phyloP scores from a whole-genome alignment of 1,139 yeast species.

The Yamadazyma sp. region DNA sequence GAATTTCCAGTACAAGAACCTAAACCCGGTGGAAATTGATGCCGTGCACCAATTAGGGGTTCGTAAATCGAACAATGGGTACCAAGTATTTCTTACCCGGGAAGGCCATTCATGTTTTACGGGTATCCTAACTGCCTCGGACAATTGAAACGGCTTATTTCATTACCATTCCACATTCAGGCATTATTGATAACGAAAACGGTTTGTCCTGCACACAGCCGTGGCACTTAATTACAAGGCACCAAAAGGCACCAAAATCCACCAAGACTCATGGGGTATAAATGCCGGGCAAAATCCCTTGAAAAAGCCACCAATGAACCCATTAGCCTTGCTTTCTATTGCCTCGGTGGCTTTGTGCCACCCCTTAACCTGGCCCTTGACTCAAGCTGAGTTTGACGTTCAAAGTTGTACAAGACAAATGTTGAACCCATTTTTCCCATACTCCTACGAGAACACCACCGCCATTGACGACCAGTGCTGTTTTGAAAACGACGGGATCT shows the following conservation, averaged over 20 bases:
- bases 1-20: constrained; percentile 48
- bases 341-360: constrained; percentile 3
- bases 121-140: neutral
- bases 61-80: neutral
- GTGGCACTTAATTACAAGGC: constrained; percentile 1
- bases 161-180: neutral
- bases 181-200: no score
- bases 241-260: no score
- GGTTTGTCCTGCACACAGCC: no score
- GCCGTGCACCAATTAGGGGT: constrained; percentile 1
- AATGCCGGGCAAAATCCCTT: no score
- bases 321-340: constrained; percentile 1
- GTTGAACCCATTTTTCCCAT: constrained; percentile 14
- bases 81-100: neutral
- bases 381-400: constrained; percentile 3
- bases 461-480: constrained; percentile 27
- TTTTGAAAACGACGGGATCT: constrained; percentile 34
- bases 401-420: constrained; percentile 9
- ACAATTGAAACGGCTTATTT: constrained; percentile 1
- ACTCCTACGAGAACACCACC: constrained; percentile 29
- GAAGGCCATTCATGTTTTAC: constrained; percentile 1
- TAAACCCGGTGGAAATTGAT: constrained; percentile 32
- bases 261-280: no score
- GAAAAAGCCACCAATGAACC: neutral
- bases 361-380: constrained; percentile 4